A percentile compares a stretch with the other conserved stretches of the same genome.
phyloP scores from a whole-genome alignment of 805 yeast species.

The Lachancea mirantina region DNA sequence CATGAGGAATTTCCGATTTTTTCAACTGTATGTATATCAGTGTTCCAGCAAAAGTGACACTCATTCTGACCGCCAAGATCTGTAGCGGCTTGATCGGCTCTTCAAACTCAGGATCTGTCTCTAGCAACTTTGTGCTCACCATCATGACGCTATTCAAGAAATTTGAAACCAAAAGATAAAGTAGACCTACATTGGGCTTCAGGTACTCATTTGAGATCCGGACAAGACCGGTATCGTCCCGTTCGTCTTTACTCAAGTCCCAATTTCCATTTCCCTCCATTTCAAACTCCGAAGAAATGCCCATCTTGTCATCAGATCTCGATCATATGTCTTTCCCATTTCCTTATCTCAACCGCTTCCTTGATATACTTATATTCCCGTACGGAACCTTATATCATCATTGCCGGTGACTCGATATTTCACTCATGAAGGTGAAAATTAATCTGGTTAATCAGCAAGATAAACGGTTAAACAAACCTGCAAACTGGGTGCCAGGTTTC shows the following conservation, averaged over 20 bases:
- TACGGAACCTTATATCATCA: no score
- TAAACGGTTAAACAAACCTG: no score
- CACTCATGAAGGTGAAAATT: no score
- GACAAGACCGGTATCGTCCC: slow-evolving; percentile 2
- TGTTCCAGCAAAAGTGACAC: slow-evolving; percentile 57
- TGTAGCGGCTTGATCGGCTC: slow-evolving; percentile 69
- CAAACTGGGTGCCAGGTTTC: no score
- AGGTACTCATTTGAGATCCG: slow-evolving; percentile 14
- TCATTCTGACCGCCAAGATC: slow-evolving; percentile 71
- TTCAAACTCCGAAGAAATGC: background rate
- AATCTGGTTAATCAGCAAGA: no score
- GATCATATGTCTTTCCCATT: no score
- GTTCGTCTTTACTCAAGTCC: background rate
- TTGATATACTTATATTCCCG: no score
- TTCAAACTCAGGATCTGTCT: slow-evolving; percentile 50
- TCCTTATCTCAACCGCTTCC: no score
- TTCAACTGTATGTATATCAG: slow-evolving; percentile 45
- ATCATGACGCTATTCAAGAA: slow-evolving; percentile 74
- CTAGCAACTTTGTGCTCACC: slow-evolving; percentile 65
- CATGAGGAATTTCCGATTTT: slow-evolving; percentile 41
- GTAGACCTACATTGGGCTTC: slow-evolving; percentile 45
- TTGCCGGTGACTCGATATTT: no score
- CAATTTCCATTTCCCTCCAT: background rate
- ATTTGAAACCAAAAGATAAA: slow-evolving; percentile 54
- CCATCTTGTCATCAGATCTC: no score